Evolutionary conservation across 2,329 filamentous ascomycete species (phyloP), one percentile per base, ranked within the genome.

Genomic region (Pseudogymnoascus sp.): DNA sequence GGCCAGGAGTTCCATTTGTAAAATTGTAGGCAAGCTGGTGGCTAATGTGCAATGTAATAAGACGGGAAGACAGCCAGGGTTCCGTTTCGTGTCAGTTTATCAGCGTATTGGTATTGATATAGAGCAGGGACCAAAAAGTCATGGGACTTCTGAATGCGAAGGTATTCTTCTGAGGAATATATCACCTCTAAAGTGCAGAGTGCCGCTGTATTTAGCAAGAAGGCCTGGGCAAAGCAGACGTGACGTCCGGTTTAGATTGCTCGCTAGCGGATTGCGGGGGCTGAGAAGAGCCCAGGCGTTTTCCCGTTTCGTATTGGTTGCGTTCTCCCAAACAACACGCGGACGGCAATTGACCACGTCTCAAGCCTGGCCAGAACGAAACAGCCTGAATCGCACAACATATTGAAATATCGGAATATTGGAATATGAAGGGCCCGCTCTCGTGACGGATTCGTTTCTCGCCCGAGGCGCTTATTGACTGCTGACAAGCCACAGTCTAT

Each of bases 201-300:
- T 16, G 45, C 31, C n/a, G 25, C 28, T 55, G 49, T 55, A 55
- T 55, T 55, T 55, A 55, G 49, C 49, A 55, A 55, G 49, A 35
- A 35, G 49, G 49, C 16, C 49, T 21, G 16, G 28, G 28, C 28
- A 55, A 55, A 5, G 16, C 28, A 55, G 49, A 55, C 49, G 49
- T 35, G 49, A 55, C 28, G 49, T 55, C 28, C 28, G 49, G 49
- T 55, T 55, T 55, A 55, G 49, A 33, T 55, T 55, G 49, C 49
- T 55, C 49, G 49, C 49, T 55, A 55, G 49, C 23, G 49, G 49
- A 55, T 33, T 55, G 49, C 49, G 49, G 49, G 45, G 49, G 16
- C 28, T 55, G 28, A 52, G 28, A 21, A 18, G 2, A 16, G 8
- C n/a, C 49, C 28, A 33, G 49, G 16, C 8, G 23, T 18, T 55